Base-by-base conservation (phyloP, 441 rosid genomes). In the Populus hybrid region DNA sequence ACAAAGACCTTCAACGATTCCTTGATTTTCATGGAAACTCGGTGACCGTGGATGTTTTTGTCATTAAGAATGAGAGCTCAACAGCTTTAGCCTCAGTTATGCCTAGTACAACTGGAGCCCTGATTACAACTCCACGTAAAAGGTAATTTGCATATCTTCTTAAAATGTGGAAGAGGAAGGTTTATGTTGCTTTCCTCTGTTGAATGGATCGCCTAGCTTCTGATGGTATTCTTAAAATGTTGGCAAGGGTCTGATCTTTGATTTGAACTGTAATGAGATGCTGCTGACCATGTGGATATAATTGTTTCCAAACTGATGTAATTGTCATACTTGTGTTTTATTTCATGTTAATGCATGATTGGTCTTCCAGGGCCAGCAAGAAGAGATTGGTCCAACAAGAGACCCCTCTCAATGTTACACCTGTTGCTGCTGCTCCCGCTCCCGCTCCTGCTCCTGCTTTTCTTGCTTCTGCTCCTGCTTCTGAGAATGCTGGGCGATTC, bases 21-120 rank as follows among this genome's bases (percentile, higher is more conserved):
- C 68, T 85, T 59, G 87, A 85, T 79, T 85, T 85, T 71, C 87
- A 85, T 70, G 81, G 82, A 61, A 77, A 81, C 38, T 83, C 85
- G 6, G 73, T 23, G 50, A 83, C 79, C 3, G 83, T 84, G 24
- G 83, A 86, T 50, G 64, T 80, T 57, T 85, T 59, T 80, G 85
- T 79, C 74, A 26, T 79, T 61, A 53, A 21, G n/a, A 82, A 76
- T 70, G 84, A 84, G 70, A 68, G 19, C 26, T 59, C 74, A 11
- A 75, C 73, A 59, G 63, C n/a, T 67, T 73, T 67, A 23, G 70
- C 53, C 72, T 34, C 79, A 36, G 63, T 53, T 8, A 2, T 38
- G 4, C 78, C 83, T 69, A 72, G 81, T 16, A 75, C 74, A 46
- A 63, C 30, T 72, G 74, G 66, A 24, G 67, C 65, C 69, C 40